Evolutionary conservation across 768 basidiomycete genomes (phyloP).

Genomic region (Collybiopsis luxurians): DNA sequence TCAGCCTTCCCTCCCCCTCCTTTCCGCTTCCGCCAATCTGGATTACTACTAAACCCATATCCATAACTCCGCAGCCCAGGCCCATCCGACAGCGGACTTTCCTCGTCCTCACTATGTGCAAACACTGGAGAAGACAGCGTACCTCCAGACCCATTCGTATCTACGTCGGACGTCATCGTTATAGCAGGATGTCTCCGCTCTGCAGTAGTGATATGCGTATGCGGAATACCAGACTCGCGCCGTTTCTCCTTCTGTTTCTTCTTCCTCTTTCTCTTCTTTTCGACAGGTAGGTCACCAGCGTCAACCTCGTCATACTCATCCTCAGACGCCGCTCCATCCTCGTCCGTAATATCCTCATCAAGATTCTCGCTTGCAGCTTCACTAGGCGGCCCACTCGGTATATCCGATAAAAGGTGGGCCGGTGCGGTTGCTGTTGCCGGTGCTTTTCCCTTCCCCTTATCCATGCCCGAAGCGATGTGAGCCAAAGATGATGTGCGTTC

Average conservation of each 20-base stretch:
- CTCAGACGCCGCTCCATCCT: neutral
- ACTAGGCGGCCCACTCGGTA: neutral
- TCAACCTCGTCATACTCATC: neutral
- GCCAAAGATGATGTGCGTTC: neutral
- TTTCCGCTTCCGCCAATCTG: neutral
- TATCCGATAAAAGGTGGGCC: neutral
- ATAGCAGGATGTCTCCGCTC: neutral
- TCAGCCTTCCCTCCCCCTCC: neutral
- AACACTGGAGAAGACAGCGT: constrained; percentile 39
- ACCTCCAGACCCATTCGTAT: constrained; percentile 6
- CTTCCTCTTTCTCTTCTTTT: neutral
- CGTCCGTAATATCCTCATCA: neutral
- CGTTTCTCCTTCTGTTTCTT: neutral
- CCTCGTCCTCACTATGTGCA: constrained; percentile 28
- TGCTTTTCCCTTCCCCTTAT: neutral
- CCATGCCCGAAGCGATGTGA: neutral
- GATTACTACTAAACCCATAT: constrained; percentile 5
- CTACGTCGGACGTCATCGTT: constrained; percentile 1
- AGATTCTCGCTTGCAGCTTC: neutral
- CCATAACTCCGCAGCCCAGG: neutral
- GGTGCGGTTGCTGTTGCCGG: neutral
- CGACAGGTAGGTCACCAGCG: neutral
- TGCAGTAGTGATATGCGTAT: no score
- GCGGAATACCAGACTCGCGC: no score
- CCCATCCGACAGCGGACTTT: neutral